These are phyloP conservation scores for Solanum hybrid DNA, from an alignment of 305 asterid genomes.

Conservation along the genomic window DNA sequence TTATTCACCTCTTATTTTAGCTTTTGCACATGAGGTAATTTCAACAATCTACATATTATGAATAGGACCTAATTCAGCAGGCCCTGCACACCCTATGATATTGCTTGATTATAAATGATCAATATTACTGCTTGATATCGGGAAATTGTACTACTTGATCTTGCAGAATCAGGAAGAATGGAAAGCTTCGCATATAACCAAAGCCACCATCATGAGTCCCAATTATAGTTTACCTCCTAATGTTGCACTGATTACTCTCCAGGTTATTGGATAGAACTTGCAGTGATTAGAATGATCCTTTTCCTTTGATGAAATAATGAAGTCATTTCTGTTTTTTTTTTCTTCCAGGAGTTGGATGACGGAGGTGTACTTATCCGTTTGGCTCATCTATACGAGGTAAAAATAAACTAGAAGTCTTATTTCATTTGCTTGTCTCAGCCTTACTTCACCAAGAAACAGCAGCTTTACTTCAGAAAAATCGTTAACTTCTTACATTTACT, in stretches of 20 bases:
- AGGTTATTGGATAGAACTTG: constrained; percentile 32
- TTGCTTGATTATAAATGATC: neutral
- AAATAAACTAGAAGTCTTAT: too few relatives aligned
- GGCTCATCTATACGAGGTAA: too few relatives aligned
- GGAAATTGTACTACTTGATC: neutral
- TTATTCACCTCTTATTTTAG: constrained; percentile 76
- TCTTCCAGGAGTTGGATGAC: too few relatives aligned
- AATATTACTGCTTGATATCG: neutral
- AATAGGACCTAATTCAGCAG: neutral
- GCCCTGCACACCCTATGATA: neutral
- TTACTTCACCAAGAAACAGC: too few relatives aligned
- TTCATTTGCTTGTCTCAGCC: too few relatives aligned
- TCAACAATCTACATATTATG: neutral
- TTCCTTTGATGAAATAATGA: neutral
- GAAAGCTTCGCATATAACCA: constrained; percentile 42
- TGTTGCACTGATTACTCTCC: constrained; percentile 72
- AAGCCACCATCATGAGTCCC: constrained; percentile 48
- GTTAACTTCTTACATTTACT: too few relatives aligned
- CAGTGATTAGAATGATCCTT: neutral
- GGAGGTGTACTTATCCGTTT: too few relatives aligned
- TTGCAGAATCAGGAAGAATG: constrained; percentile 47
- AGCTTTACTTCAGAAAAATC: too few relatives aligned
- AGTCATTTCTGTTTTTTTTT: neutral
- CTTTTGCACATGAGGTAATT: constrained; percentile 64
- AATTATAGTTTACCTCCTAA: constrained; percentile 59